Evolutionary conservation across 352 stramenopile species (phyloP).

Genomic region (Pythium chondricola): DNA sequence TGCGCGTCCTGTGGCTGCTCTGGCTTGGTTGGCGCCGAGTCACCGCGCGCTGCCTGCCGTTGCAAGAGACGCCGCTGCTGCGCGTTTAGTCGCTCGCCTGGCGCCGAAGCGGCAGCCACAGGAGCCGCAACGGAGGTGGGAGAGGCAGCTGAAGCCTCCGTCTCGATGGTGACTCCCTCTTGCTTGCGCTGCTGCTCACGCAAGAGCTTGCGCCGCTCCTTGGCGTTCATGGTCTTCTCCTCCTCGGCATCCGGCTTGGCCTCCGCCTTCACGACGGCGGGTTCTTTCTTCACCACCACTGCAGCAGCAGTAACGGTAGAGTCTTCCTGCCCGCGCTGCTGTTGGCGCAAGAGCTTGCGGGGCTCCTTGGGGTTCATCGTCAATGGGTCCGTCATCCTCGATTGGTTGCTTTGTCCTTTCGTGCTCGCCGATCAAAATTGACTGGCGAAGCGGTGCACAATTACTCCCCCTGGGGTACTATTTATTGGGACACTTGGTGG

Average conservation of each 20-base stretch:
- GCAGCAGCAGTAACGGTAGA: too few species aligned
- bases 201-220: conserved; percentile 69
- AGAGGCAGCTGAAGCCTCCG: background rate
- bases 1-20: conserved; percentile 19
- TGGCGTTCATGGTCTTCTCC: conserved; percentile 60
- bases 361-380: conserved; percentile 61
- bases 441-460: background rate
- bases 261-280: background rate
- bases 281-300: background rate
- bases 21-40: conserved; percentile 19
- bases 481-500: background rate
- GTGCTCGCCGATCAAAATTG: conserved; percentile 6
- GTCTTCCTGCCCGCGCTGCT: background rate
- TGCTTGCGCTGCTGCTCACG: conserved; percentile 40
- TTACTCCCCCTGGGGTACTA: background rate
- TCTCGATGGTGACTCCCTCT: background rate
- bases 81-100: conserved; percentile 29
- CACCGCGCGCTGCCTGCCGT: conserved; percentile 33
- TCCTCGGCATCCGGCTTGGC: background rate
- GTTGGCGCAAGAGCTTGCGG: conserved; percentile 30
- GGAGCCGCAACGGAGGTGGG: background rate
- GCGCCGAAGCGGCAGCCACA: background rate
- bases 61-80: conserved; percentile 51
- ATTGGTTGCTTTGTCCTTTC: too few species aligned
- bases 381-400: too few species aligned